Base-by-base conservation (phyloP, 1,139 yeast genomes). In the Scheffersomyces segobiensis region DNA sequence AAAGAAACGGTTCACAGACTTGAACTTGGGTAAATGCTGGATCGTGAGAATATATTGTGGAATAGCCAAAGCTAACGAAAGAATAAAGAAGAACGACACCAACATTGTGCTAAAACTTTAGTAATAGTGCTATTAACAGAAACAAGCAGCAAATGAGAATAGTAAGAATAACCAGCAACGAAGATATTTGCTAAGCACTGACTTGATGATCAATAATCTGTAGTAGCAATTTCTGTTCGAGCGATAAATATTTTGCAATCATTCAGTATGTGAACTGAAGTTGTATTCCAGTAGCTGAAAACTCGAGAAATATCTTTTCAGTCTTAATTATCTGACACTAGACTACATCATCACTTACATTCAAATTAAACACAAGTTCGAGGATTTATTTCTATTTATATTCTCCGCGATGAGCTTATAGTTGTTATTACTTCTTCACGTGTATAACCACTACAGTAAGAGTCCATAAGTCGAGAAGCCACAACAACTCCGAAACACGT, bases 1-100 rank as follows among this genome's bases (percentile, higher is more conserved):
- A 62, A 73, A 73, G 57, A 63, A 69, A 5, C 63, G 62, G 20
- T 59, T 60, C 4, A 60, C 54, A 2, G 58, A 58, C 47, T 55
- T 51, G 54, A 64, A 67, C 46, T 59, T 24, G 18, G 50, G 50
- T 8, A 26, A 48, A 21, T 24, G 50, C 18, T 48, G 50, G 5
- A 48, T 24, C n/a, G 20, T 20, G 6, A 48, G n/a, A 17, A 48
- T 48, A 20, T 48, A 26, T 10, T 48, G 50, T 2, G 50, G 21
- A 17, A 48, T 21, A 24, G 26, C 21, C 21, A 21, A 20, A 8
- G 26, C 50, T 7, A 48, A 19, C 4, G 26, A 21, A 20, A 48
- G 26, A 21, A 48, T n/a, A 8, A 20, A 20, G 50, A 48, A 48
- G 24, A 20, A 48, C 50, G 50, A n/a, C 26, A 48, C 24, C 10